Evolutionary conservation across 148 eudicot species (phyloP).

Genomic region (Cornus suecica): DNA sequence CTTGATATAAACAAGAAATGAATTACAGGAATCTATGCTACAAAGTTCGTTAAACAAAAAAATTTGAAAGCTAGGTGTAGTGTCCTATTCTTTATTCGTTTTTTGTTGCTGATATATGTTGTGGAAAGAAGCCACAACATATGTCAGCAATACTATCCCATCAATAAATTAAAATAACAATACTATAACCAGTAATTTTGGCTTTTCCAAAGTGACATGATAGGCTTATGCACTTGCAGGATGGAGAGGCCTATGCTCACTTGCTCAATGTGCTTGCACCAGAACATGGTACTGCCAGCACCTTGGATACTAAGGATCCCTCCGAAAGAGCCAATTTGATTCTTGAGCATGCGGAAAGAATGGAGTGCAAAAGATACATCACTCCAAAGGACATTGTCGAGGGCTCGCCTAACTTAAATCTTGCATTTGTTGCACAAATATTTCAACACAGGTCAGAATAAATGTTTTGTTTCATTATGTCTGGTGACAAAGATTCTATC

Average conservation of each 20-base stretch:
- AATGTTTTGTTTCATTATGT: conserved; percentile 6
- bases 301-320: conserved; percentile 65
- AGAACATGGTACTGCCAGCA: conserved; percentile 45
- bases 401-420: conserved; percentile 78
- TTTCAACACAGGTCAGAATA: conserved; percentile 70
- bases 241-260: conserved; percentile 88
- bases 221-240: conserved; percentile 35
- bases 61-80: too few species aligned
- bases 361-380: conserved; percentile 68
- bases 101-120: too few species aligned
- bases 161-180: too few species aligned
- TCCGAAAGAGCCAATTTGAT: conserved; percentile 70
- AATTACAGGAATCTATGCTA: too few species aligned
- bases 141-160: too few species aligned
- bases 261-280: conserved; percentile 85
- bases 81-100: too few species aligned
- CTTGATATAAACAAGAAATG: too few species aligned
- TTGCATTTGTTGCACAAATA: conserved; percentile 84
- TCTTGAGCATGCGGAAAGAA: conserved; percentile 71
- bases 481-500: background rate
- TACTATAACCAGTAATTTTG: too few species aligned
- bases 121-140: too few species aligned
- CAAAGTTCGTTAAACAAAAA: too few species aligned
- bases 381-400: conserved; percentile 78
- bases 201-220: background rate